Evolutionary conservation across 2,329 filamentous ascomycete genomes (phyloP).

Genomic region (Alternaria sp.): DNA sequence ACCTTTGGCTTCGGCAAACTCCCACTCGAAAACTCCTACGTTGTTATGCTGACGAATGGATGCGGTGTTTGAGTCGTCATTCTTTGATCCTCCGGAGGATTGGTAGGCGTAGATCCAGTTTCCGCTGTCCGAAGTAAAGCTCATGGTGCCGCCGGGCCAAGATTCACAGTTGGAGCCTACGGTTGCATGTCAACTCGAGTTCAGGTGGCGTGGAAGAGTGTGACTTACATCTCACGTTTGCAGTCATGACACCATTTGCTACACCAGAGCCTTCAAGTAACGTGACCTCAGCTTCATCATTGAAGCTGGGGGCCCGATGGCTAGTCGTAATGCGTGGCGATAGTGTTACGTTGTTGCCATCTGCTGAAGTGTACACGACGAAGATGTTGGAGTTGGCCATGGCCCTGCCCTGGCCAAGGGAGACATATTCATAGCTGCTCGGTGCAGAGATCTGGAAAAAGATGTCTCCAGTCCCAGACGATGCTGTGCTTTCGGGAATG

Average conservation of each 20-base stretch:
- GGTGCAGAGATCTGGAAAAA: constrained; percentile 67
- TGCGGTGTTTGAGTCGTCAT: constrained; percentile 57
- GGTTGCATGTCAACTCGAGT: constrained; percentile 18
- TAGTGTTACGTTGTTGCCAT: constrained; percentile 64
- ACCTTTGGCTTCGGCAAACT: constrained; percentile 60
- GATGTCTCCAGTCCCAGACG: constrained; percentile 62
- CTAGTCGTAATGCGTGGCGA: constrained; percentile 61
- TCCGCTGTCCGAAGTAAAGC: constrained; percentile 55
- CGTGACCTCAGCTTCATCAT: constrained; percentile 56
- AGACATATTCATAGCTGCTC: constrained; percentile 62
- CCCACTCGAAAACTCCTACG: constrained; percentile 55
- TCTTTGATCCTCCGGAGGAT: constrained; percentile 57
- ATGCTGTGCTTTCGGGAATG: constrained; percentile 62
- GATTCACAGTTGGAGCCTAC: constrained; percentile 61
- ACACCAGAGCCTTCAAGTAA: constrained; percentile 65
- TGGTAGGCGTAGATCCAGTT: constrained; percentile 63
- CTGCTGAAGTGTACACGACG: constrained; percentile 63
- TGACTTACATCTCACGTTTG: constrained; percentile 63
- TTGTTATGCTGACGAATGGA: constrained; percentile 58
- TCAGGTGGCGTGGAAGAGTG: rapidly evolving
- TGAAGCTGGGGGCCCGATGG: constrained; percentile 55
- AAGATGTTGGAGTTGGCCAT: constrained; percentile 68
- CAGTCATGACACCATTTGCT: constrained; percentile 61
- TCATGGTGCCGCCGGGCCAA: constrained; percentile 63
- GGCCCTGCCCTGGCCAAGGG: constrained; percentile 62